Evolutionary conservation across 2,329 filamentous ascomycete genomes (phyloP), one percentile per base, ranked within the genome.

Genomic region (Diplodia sapinea): DNA sequence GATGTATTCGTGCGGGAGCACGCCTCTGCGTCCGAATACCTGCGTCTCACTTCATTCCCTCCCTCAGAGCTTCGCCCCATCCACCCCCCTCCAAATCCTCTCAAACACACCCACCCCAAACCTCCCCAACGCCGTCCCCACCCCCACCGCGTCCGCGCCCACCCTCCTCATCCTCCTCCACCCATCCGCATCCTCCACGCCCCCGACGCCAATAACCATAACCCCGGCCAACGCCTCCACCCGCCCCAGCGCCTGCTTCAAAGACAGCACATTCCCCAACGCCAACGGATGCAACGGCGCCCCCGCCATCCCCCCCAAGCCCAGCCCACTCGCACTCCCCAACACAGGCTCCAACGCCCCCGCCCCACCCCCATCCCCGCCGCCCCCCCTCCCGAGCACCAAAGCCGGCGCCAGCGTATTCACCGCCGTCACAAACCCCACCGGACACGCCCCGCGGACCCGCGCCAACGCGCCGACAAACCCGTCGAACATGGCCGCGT

Each of bases 381-480:
- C 40, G 13, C 23, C 38, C 2, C 6, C 55, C 11, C 33, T 33
- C 55, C 11, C 11, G 2, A 92, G 75, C 0, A 92, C 79, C 0
- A 94, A 80, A 54, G 87, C 90, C 0, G 85, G 88, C 0, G 91
- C 91, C 0, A 94, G 85, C 0, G 87, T 94, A 73, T 94, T 94
- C 1, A 88, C 91, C 0, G 90, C 85, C 0, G 91, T 93, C 70
- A 94, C 82, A 77, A 94, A 94, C 52, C 83, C 85, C 1, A 92
- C 76, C 0, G 84, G 83, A 57, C 74, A 75, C 4, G 73, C 70
- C 0, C 23, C 70, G 31, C 8, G 52, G 31, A 72, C 68, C 7
- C 70, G 71, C 9, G 78, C 72, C 6, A 93, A 77, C 0, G 87
- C 85, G 0, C 76, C 70, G 1, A 88, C 75, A 15, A 94, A 77